Conservation (phyloP, 257 asterid species). For the Phtheirospermum japonicum region DNA sequence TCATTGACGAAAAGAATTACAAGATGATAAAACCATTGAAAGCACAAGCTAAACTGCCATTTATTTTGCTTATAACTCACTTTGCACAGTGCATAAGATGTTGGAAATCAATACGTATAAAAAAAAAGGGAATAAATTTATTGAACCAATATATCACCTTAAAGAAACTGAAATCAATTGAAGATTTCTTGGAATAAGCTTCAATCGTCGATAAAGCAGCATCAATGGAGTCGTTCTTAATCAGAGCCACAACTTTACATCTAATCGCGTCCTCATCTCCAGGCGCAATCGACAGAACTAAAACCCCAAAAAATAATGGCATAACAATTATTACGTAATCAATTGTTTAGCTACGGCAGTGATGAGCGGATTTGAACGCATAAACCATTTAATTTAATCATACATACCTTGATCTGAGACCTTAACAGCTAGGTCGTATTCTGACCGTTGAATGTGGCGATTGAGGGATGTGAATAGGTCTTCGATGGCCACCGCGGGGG, state of each 20-base stretch:
- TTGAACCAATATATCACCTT: slow-evolving; percentile 25
- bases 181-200: slow-evolving; percentile 41
- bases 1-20: too few relatives aligned
- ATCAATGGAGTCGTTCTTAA: slow-evolving; percentile 55
- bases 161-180: slow-evolving; percentile 43
- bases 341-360: slow-evolving; percentile 5
- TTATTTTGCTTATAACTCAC: background rate
- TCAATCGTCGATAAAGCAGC: slow-evolving; percentile 60
- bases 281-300: slow-evolving; percentile 70
- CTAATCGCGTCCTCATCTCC: slow-evolving; percentile 83
- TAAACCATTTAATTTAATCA: background rate
- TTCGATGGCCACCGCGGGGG: slow-evolving; percentile 59
- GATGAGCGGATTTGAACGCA: slow-evolving; percentile 5
- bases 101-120: background rate
- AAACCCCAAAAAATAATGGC: slow-evolving; percentile 38
- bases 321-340: background rate
- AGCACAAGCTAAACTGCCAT: background rate
- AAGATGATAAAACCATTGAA: background rate
- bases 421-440: slow-evolving; percentile 62
- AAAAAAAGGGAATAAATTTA: slow-evolving; percentile 6
- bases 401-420: slow-evolving; percentile 78
- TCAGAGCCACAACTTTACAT: slow-evolving; percentile 80
- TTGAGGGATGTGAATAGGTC: slow-evolving; percentile 80
- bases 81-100: slow-evolving; percentile 5
- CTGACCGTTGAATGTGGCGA: slow-evolving; percentile 71